A percentile compares a stretch with the other conserved stretches of the same genome.
These are phyloP conservation scores for Colletotrichum sp. DNA, from an alignment of 2,329 filamentous ascomycete species.

Conservation along the genomic window DNA sequence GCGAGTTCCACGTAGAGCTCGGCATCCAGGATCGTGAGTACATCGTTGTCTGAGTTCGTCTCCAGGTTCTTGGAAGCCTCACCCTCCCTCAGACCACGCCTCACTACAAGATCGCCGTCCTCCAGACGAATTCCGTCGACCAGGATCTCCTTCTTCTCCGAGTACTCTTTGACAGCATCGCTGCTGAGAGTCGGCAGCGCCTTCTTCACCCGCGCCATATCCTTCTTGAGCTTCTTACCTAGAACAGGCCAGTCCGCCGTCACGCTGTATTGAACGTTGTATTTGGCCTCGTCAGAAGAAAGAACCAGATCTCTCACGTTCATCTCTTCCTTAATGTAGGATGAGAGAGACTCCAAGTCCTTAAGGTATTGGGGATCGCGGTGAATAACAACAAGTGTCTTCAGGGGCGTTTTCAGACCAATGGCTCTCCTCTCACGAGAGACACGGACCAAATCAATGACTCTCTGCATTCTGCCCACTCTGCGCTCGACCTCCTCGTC, in stretches of 20 bases:
- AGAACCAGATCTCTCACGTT: slow-evolving; percentile 88
- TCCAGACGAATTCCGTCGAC: slow-evolving; percentile 87
- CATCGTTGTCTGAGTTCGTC: slow-evolving; percentile 86
- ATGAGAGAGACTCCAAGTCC: slow-evolving; percentile 83
- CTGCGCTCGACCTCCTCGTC: slow-evolving; percentile 85
- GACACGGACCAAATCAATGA: slow-evolving; percentile 89
- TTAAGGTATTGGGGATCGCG: slow-evolving; percentile 82
- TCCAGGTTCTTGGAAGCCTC: slow-evolving; percentile 76
- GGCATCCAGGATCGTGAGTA: slow-evolving; percentile 88
- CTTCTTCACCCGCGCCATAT: slow-evolving; percentile 89
- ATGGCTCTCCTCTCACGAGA: slow-evolving; percentile 85
- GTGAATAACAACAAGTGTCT: slow-evolving; percentile 88
- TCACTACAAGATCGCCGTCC: slow-evolving; percentile 83
- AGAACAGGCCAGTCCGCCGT: slow-evolving; percentile 91
- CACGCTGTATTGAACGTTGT: slow-evolving; percentile 91
- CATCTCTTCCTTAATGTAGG: slow-evolving; percentile 90
- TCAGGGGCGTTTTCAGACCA: slow-evolving; percentile 88
- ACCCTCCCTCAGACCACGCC: slow-evolving; percentile 77
- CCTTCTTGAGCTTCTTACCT: slow-evolving; percentile 97
- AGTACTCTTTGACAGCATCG: slow-evolving; percentile 80
- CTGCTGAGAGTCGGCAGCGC: slow-evolving; percentile 80
- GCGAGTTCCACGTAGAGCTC: slow-evolving; percentile 84
- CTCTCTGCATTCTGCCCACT: slow-evolving; percentile 90
- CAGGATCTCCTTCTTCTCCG: slow-evolving; percentile 73
- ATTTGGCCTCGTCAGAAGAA: slow-evolving; percentile 85